phyloP scores from a whole-genome alignment of 257 asterid genomes.

The Lavandula angustifolia region DNA sequence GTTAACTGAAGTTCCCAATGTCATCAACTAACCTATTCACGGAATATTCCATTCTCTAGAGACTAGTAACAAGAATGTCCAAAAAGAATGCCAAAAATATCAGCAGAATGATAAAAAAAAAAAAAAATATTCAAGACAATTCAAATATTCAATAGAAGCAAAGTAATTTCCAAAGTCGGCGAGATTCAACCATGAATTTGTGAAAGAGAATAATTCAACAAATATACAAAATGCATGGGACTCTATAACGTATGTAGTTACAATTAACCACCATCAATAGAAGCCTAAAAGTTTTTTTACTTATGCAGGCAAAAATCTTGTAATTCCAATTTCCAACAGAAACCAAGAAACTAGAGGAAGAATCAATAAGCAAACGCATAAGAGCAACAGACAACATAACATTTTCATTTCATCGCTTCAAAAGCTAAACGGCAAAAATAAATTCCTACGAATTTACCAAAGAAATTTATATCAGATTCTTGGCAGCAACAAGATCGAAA shows the following conservation, averaged over 20 bases:
- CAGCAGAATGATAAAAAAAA: not conserved
- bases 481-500: not conserved
- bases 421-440: not conserved
- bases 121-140: not conserved
- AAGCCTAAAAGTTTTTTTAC: not conserved
- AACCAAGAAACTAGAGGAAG: not conserved
- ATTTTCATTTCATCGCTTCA: not conserved
- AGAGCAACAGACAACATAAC: constrained; percentile 4
- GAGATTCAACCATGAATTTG: not conserved
- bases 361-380: not conserved
- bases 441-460: not conserved
- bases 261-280: not conserved
- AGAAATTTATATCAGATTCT: not conserved
- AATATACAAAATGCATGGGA: not conserved
- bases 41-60: not conserved
- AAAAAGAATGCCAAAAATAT: not conserved
- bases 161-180: not conserved
- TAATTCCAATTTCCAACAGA: constrained; percentile 8
- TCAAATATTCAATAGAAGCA: not conserved
- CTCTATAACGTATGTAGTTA: not conserved
- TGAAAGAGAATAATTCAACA: not conserved
- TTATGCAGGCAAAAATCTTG: not conserved
- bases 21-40: not conserved
- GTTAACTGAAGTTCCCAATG: not conserved
- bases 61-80: not conserved